Base-by-base conservation (phyloP, 371 early-diverging fungal species). In the Mortierella sp. region DNA sequence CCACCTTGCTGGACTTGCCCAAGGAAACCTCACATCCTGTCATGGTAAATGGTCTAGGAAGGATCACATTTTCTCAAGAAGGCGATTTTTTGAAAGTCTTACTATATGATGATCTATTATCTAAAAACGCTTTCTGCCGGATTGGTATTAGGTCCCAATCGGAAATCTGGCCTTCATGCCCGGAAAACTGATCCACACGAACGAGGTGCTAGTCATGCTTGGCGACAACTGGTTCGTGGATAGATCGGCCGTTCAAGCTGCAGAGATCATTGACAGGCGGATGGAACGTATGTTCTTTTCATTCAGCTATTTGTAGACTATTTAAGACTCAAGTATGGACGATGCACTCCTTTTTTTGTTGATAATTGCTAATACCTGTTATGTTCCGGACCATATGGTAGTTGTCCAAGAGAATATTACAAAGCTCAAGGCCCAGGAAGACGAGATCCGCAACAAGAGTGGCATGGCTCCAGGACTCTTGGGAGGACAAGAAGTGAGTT, bases 221-320 rank as follows among this genome's bases (percentile, higher is more conserved):
- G 97, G 97, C 26, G 96, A 93, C 53, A 92, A 95, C 78, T 96
- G 93, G 90, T 97, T 95, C 76, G 93, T 86, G 11, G 95, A 96
- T 64, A 82, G 91, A 42, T 93, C 94, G 5, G 89, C 91, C 0
- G 80, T 78, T 32, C 92, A 97, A 68, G 94, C 97, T 0, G 60
- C 81, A 4, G 90, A 76, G 5, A 93, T 95, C 15, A 85, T 94
- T 1, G 78, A 83, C 21, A 83, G 95, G 27, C 78, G 96, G 21
- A 84, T 84, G 68, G 84, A 91, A 62, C 84, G 92, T 90, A 79
- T 70, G 85, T 52, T 12, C 23, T 2, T 39, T 9, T 37, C 8
- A 7, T 24, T 6, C n/a, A n/a, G 28, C 31, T 31, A 31, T 32
- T 42, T 27, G 1, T 27, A 31, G 19, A 39, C 3, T 19, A 39